A percentile compares a stretch with the other conserved stretches of the same genome.
These are phyloP conservation scores for Phallus indusiatus DNA, from an alignment of 768 basidiomycete genomes.

Conservation along the genomic window DNA sequence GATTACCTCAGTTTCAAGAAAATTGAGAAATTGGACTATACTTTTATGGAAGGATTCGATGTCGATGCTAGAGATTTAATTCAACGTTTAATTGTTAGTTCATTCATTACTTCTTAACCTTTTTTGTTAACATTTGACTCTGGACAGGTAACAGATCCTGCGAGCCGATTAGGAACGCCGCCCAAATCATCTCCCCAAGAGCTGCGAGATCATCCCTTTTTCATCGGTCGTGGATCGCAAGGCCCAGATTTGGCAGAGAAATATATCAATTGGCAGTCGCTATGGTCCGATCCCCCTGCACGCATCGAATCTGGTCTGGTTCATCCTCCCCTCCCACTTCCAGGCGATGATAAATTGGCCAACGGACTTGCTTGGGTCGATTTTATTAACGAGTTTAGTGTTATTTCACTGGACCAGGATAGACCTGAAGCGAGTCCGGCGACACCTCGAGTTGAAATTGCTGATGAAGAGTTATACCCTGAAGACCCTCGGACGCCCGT, in stretches of 20 bases:
- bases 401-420: not conserved
- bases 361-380: not conserved
- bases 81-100: slow-evolving; percentile 28
- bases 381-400: slow-evolving; percentile 3
- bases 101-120: not conserved
- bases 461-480: not conserved
- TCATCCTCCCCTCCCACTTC: not conserved
- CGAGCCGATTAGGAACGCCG: slow-evolving; percentile 10
- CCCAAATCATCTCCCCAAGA: slow-evolving; percentile 5
- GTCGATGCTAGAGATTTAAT: slow-evolving; percentile 30
- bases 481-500: not conserved
- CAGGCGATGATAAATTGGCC: not conserved
- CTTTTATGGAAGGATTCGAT: slow-evolving; percentile 33
- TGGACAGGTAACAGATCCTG: slow-evolving; percentile 11
- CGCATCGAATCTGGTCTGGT: slow-evolving; percentile 13
- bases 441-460: not conserved
- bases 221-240: not conserved
- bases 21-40: slow-evolving; percentile 33
- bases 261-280: slow-evolving; percentile 13
- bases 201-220: slow-evolving; percentile 15
- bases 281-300: slow-evolving; percentile 16
- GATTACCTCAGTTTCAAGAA: slow-evolving; percentile 42
- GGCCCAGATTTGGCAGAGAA: not conserved
- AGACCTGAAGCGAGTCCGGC: not conserved
- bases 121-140: not conserved